A percentile compares a stretch with the other conserved stretches of the same genome.
Evolutionary conservation across 257 asterid genomes (phyloP).

Genomic region (Przewalskia tangutica): DNA sequence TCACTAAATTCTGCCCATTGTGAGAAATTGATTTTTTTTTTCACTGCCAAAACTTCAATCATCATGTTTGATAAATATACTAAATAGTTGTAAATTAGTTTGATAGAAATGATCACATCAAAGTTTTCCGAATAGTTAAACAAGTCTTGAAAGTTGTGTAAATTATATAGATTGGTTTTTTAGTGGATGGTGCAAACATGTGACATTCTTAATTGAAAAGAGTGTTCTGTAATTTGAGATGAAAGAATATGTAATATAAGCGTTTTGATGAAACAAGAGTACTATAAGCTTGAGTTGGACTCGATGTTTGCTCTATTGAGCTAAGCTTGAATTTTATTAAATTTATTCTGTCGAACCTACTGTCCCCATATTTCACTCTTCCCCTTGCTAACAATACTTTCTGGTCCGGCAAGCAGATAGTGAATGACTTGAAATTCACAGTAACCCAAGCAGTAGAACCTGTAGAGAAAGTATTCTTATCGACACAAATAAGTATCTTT

Average conservation of each 20-base stretch:
- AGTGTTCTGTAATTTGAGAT: not conserved
- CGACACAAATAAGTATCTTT: too few relatives aligned
- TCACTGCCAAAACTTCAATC: not conserved
- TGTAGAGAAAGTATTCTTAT: slow-evolving; percentile 57
- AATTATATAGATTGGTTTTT: not conserved
- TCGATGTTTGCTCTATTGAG: not conserved
- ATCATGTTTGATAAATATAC: not conserved
- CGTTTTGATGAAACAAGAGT: not conserved
- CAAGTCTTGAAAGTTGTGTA: not conserved
- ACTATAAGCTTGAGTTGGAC: not conserved
- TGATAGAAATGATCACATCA: not conserved
- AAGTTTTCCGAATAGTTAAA: not conserved
- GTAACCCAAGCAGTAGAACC: slow-evolving; percentile 94
- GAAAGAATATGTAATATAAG: too few relatives aligned
- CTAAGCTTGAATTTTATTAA: not conserved
- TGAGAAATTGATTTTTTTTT: not conserved
- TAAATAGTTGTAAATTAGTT: not conserved
- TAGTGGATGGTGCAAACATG: not conserved
- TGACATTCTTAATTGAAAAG: not conserved
- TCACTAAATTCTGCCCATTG: not conserved
- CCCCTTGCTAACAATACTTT: not conserved
- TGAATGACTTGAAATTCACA: slow-evolving; percentile 85
- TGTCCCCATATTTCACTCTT: not conserved
- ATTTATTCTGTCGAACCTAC: not conserved
- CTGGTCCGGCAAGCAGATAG: slow-evolving; percentile 42